Evolutionary conservation across 441 rosid genomes (phyloP).

Genomic region (Cnidoscolus chayamansa): DNA sequence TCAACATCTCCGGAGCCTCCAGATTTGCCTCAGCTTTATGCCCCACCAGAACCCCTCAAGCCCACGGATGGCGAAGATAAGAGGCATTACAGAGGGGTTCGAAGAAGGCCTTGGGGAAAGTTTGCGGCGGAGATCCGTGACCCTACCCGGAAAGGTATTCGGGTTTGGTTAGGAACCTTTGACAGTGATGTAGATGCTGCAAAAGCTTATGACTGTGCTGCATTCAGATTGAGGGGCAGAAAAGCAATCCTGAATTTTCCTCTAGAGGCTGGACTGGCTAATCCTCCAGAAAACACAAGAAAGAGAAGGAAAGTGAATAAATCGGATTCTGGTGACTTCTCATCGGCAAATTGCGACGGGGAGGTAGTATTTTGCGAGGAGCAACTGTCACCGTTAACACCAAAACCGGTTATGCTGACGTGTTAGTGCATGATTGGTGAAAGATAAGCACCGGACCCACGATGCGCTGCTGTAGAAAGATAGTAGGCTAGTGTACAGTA

Average conservation of each 20-base stretch:
- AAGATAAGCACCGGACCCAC: not conserved
- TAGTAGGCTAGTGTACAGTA: no score
- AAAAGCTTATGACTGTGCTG: conserved; percentile 81
- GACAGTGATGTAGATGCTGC: conserved; percentile 77
- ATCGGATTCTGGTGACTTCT: conserved; percentile 7
- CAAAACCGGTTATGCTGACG: conserved; percentile 5
- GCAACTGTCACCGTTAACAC: conserved; percentile 6
- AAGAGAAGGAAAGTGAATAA: conserved; percentile 41
- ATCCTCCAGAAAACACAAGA: conserved; percentile 43
- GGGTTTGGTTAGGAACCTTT: conserved; percentile 92
- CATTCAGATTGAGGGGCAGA: conserved; percentile 82
- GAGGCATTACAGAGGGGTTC: conserved; percentile 74
- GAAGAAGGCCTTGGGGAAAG: conserved; percentile 93
- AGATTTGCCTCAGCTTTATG: not conserved
- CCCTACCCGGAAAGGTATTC: conserved; percentile 63
- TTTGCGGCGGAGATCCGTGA: conserved; percentile 91
- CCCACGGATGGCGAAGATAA: conserved; percentile 26
- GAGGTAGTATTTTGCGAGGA: conserved; percentile 12
- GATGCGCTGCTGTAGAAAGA: no score
- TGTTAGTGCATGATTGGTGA: conserved; percentile 3
- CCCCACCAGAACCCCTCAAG: not conserved
- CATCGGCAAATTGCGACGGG: conserved; percentile 16
- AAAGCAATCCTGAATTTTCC: conserved; percentile 88
- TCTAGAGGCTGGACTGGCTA: conserved; percentile 53
- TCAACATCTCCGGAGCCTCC: conserved; percentile 14